These are phyloP conservation scores for Gynochthodes officinalis DNA, from an alignment of 257 asterid species.

Conservation along the genomic window DNA sequence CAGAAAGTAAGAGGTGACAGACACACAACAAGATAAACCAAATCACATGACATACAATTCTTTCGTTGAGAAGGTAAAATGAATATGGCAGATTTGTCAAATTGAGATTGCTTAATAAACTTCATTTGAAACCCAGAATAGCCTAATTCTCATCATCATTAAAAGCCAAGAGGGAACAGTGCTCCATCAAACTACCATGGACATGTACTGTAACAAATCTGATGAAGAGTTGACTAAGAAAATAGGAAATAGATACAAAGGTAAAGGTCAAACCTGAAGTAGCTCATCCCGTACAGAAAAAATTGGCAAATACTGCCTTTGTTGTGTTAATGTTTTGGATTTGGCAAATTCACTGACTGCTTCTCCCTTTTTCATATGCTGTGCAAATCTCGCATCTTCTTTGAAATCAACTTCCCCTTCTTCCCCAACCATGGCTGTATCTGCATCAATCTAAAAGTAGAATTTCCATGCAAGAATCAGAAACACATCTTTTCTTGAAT, in stretches of 20 bases:
- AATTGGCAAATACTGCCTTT: slow-evolving; percentile 88
- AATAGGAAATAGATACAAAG: neutral
- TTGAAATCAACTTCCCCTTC: slow-evolving; percentile 95
- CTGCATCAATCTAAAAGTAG: slow-evolving; percentile 82
- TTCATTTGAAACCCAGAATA: neutral
- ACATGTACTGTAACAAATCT: neutral
- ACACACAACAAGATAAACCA: neutral
- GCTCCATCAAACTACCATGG: neutral
- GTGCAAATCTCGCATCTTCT: slow-evolving; percentile 92
- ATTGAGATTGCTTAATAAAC: neutral
- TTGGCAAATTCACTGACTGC: slow-evolving; percentile 78
- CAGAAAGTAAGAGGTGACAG: neutral
- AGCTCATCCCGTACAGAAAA: slow-evolving; percentile 93
- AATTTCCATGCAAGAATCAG: slow-evolving; percentile 26
- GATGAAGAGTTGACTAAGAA: neutral
- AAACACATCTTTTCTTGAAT: slow-evolving; percentile 5
- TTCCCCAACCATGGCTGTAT: slow-evolving; percentile 93
- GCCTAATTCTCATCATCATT: neutral
- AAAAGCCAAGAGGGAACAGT: neutral
- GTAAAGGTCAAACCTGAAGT: slow-evolving; percentile 60
- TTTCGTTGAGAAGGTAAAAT: neutral
- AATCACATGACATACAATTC: neutral
- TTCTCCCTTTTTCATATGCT: slow-evolving; percentile 78
- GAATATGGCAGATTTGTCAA: neutral
- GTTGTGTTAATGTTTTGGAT: slow-evolving; percentile 72